Conservation (phyloP, 2,329 filamentous ascomycete genomes). For the Fusarium nematophilum region DNA sequence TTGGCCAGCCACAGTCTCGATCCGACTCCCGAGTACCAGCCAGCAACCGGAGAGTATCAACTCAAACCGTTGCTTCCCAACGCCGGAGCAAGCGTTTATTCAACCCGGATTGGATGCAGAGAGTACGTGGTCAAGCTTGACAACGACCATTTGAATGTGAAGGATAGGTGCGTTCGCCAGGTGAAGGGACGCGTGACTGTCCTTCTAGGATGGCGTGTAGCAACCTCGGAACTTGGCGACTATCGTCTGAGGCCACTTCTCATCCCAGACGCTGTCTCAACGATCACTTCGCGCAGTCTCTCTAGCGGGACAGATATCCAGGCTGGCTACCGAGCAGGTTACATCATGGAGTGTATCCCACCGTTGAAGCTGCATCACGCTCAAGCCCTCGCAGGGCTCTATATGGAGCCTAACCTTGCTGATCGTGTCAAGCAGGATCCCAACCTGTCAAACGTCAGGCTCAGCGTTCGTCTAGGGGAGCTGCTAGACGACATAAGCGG, state of each 20-base stretch:
- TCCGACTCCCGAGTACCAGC: not conserved
- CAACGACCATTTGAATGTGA: not conserved
- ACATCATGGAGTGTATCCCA: conserved; percentile 8
- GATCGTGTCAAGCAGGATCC: not conserved
- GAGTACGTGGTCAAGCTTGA: conserved; percentile 12
- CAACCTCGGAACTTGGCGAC: not conserved
- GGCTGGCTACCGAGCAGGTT: not conserved
- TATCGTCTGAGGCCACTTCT: not conserved
- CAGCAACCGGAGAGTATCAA: not conserved
- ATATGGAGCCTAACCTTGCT: conserved; percentile 1
- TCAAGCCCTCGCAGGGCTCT: not conserved
- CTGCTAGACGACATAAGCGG: not conserved
- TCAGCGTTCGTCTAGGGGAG: conserved; percentile 22
- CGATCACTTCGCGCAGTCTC: not conserved
- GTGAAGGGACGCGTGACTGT: not conserved
- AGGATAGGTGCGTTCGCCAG: conserved; percentile 8
- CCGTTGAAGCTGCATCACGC: conserved; percentile 7
- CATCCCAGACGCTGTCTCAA: conserved; percentile 3
- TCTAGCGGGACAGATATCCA: not conserved
- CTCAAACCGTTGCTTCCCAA: not conserved
- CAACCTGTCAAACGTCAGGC: conserved; percentile 5
- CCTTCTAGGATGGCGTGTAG: not conserved
- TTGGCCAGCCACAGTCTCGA: not conserved
- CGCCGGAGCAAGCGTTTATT: not conserved
- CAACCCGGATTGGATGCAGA: not conserved